Conservation (phyloP, 164 flowering plant genomes). For the Vitis labrusca region DNA sequence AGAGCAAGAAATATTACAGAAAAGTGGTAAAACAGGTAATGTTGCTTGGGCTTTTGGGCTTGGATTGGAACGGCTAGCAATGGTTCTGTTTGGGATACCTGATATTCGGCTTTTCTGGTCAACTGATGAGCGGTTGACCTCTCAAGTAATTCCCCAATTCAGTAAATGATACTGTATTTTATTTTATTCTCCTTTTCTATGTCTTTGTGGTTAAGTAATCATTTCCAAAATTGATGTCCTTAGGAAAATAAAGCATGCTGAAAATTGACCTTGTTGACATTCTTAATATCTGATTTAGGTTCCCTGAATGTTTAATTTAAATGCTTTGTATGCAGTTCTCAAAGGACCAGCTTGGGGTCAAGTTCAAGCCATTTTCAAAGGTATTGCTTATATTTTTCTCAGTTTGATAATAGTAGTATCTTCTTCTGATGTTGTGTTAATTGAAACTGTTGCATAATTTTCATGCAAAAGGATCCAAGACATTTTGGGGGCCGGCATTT, state of each 20-base stretch:
- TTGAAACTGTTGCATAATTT: too few relatives aligned
- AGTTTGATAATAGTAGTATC: too few relatives aligned
- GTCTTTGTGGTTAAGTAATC: too few relatives aligned
- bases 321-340: constrained; percentile 59
- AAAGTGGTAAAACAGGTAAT: constrained; percentile 61
- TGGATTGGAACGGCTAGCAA: too few relatives aligned
- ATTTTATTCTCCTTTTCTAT: too few relatives aligned
- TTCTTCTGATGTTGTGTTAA: too few relatives aligned
- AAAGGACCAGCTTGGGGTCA: constrained; percentile 60
- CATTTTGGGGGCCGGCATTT: too few relatives aligned
- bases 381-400: constrained; percentile 28
- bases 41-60: constrained; percentile 92
- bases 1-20: constrained; percentile 81
- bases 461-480: too few relatives aligned
- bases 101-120: constrained; percentile 82
- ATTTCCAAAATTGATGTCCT: too few relatives aligned
- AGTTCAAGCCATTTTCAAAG: constrained; percentile 95
- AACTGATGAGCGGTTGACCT: constrained; percentile 40
- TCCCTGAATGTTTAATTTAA: not conserved
- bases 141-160: too few relatives aligned
- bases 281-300: not conserved
- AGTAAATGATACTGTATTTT: too few relatives aligned
- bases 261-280: not conserved
- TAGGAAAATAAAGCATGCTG: too few relatives aligned
- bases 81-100: constrained; percentile 24